Percentiles rank a stretch among this genome's conserved stretches.
Conservation (phyloP, 352 stramenopile genomes). For the Phytophthora foliorum region DNA sequence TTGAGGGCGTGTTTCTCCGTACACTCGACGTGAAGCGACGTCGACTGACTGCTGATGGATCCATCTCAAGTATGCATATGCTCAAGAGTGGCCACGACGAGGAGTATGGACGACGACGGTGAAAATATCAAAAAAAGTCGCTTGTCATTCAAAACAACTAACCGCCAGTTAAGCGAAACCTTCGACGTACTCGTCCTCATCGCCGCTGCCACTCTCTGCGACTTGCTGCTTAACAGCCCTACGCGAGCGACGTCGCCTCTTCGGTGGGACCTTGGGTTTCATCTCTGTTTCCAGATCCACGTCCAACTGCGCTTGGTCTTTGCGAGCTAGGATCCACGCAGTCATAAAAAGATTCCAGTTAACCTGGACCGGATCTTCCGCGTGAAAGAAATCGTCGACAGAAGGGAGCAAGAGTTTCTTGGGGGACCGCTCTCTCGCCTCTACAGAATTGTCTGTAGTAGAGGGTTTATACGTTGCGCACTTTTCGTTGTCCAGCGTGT, state of each 20-base stretch:
- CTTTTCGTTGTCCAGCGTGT: conserved; percentile 77
- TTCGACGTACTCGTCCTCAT: conserved; percentile 51
- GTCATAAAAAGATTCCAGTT: conserved; percentile 75
- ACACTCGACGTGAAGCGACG: conserved; percentile 61
- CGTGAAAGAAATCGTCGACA: conserved; percentile 49
- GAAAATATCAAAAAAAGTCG: conserved; percentile 10
- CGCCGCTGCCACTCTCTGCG: conserved; percentile 36
- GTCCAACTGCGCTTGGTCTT: conserved; percentile 81
- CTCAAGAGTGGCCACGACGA: conserved; percentile 35
- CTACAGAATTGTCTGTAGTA: conserved; percentile 23
- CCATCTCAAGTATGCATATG: conserved; percentile 31
- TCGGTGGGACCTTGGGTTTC: conserved; percentile 30
- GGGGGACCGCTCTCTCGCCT: conserved; percentile 40
- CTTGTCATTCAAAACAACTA: conserved; percentile 10
- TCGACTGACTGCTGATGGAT: conserved; percentile 33
- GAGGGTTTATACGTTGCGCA: conserved; percentile 86
- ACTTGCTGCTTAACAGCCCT: conserved; percentile 38
- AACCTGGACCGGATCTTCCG: conserved; percentile 43
- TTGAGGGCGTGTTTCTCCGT: conserved; percentile 77
- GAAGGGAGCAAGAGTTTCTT: conserved; percentile 40
- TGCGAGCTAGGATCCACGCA: conserved; percentile 56
- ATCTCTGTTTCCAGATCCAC: conserved; percentile 51
- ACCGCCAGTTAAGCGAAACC: conserved; percentile 26
- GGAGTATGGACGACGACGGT: conserved; percentile 28
- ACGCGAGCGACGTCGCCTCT: conserved; percentile 50